These are phyloP conservation scores for Eucalyptus cloeziana DNA, from an alignment of 345 rosid species.

Conservation along the genomic window DNA sequence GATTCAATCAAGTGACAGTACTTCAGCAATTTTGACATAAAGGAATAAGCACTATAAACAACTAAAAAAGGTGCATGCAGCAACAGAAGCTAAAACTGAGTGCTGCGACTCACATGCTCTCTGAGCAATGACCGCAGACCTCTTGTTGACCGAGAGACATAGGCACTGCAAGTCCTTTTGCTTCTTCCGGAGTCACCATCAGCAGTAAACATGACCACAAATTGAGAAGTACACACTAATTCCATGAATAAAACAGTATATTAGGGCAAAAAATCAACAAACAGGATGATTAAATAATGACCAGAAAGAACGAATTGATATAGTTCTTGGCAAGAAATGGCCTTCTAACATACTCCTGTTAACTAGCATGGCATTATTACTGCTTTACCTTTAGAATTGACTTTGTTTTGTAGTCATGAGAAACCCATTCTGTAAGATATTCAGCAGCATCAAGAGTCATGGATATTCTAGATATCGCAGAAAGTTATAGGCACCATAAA, in stretches of 20 bases:
- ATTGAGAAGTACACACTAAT: constrained; percentile 77
- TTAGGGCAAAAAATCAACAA: background rate
- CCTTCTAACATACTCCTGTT: background rate
- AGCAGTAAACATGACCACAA: constrained; percentile 75
- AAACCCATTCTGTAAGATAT: background rate
- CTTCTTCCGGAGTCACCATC: constrained; percentile 24
- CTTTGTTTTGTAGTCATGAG: background rate
- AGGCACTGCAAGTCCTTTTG: constrained; percentile 49
- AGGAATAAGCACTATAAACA: background rate
- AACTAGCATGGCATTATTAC: background rate
- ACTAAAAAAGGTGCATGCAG: background rate
- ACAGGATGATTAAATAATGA: background rate
- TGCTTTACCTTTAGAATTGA: background rate
- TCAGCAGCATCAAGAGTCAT: background rate
- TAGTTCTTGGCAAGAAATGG: background rate
- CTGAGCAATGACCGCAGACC: constrained; percentile 64
- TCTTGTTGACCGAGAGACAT: constrained; percentile 79
- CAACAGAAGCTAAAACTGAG: background rate
- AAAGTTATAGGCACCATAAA: background rate
- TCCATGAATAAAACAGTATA: background rate
- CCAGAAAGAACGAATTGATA: background rate
- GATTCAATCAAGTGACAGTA: background rate
- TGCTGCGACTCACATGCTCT: constrained; percentile 64
- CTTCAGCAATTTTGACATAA: background rate
- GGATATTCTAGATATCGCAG: background rate